Conservation (phyloP, 768 basidiomycete species). For the Cystofilobasidium capitatum region DNA sequence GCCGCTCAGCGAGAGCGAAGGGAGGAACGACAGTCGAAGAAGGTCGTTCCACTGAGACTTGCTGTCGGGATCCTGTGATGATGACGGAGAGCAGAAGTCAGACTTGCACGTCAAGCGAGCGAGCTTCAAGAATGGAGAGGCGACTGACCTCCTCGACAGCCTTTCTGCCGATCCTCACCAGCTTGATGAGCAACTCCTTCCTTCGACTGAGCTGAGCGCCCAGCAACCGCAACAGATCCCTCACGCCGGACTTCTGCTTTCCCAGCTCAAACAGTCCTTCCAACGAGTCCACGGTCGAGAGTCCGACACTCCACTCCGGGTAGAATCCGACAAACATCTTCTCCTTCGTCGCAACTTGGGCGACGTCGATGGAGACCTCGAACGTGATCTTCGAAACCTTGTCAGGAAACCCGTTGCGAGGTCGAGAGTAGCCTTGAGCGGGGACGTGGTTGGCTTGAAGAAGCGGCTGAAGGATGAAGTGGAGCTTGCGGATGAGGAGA, state of each 20-base stretch:
- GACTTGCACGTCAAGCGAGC: background rate
- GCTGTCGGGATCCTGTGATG: background rate
- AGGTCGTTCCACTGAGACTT: conserved; percentile 34
- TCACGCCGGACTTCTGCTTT: conserved; percentile 65
- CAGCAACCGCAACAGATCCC: conserved; percentile 51
- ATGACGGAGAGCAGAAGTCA: background rate
- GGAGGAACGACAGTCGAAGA: conserved; percentile 72
- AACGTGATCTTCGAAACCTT: conserved; percentile 47
- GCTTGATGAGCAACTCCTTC: conserved; percentile 64
- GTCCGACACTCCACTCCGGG: conserved; percentile 63
- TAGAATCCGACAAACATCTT: conserved; percentile 86
- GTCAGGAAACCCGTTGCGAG: background rate
- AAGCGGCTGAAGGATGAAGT: conserved; percentile 57
- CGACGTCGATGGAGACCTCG: conserved; percentile 69
- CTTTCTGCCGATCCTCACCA: conserved; percentile 63
- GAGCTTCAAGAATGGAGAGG: background rate
- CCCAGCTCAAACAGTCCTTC: conserved; percentile 51
- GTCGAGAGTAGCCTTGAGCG: background rate
- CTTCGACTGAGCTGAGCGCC: conserved; percentile 74
- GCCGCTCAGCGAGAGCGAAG: conserved; percentile 71
- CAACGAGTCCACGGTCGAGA: conserved; percentile 55
- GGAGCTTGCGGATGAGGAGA: conserved; percentile 65
- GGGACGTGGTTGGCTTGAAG: conserved; percentile 42
- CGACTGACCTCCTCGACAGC: conserved; percentile 26
- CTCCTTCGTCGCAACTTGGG: conserved; percentile 60